Evolutionary conservation across 495 filamentous ascomycete genomes (phyloP), one percentile per base, ranked within the genome.

Genomic region (Alectoria sarmentosa): DNA sequence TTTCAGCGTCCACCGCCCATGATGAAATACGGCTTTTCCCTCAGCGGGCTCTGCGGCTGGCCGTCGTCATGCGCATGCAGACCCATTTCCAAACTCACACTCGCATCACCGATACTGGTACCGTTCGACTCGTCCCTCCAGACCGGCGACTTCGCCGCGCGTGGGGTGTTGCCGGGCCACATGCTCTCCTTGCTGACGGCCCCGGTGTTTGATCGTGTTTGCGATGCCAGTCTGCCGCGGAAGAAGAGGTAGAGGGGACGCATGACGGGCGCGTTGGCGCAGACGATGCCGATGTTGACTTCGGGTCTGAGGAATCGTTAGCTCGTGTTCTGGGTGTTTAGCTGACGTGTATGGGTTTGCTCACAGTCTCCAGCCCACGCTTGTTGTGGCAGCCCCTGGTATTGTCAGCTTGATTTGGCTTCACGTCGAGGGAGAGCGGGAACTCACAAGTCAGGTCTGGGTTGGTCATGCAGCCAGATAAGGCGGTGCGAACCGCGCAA

Each of bases 281-380:
- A 65, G 37, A 68, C 63, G 21, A 69, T 69, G 34, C 69, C 69
- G 55, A 71, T 67, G 56, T 71, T 69, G 58, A 71, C 69, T 63
- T 71, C 69, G 10, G 62, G 65, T 32, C 57, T 65, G 46, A n/a
- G 39, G 37, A n/a, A 30, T 21, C 0, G 41, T 56, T 38, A 60
- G 57, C 7, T 15, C 21, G 26, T 6, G 2, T n/a, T 15, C 2
- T 58, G 1, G 42, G 21, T 46, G 13, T 9, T 10, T 11, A 42
- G 49, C 3, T 13, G 0, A 54, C 2, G 2, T 23, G 1, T 3
- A 28, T 1, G 44, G 7, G 17, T 9, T 19, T 6, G 52, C 63
- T 63, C 34, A 63, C 61, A 69, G 52, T 17, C 67, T 49, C 67
- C 67, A 69, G 46, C 52, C 64, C 8, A 69, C 64, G 61, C 66